phyloP scores from a whole-genome alignment of 192 early-diverging fungal genomes.

The Chytriomyces sp. region DNA sequence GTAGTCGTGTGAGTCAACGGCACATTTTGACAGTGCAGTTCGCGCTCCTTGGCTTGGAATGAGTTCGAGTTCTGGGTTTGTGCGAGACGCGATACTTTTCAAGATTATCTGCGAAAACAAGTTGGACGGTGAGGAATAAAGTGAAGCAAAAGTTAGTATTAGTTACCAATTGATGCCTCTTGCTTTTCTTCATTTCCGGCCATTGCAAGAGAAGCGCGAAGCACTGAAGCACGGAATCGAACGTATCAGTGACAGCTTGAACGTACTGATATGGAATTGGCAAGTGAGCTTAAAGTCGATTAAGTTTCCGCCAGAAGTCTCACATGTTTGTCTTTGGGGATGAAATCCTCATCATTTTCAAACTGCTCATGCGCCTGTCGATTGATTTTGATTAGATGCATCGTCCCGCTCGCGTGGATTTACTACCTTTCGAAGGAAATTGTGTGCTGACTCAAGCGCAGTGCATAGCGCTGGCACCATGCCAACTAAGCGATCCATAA shows the following conservation, averaged over 20 bases:
- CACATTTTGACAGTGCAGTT: neutral
- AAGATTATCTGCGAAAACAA: neutral
- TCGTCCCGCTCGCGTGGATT: too few relatives aligned
- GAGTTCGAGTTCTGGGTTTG: slow-evolving; percentile 18
- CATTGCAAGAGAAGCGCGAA: slow-evolving; percentile 24
- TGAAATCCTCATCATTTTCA: slow-evolving; percentile 5
- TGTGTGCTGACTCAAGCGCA: slow-evolving; percentile 12
- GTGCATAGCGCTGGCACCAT: slow-evolving; percentile 12
- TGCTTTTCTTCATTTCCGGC: slow-evolving; percentile 2
- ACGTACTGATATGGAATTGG: neutral
- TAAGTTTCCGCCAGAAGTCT: neutral
- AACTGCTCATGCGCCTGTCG: neutral
- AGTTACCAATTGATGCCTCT: neutral
- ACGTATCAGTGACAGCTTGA: neutral
- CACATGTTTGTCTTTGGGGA: neutral
- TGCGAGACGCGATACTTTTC: slow-evolving; percentile 19
- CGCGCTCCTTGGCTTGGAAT: slow-evolving; percentile 3
- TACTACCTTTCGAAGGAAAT: slow-evolving; percentile 5
- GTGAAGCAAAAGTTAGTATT: neutral
- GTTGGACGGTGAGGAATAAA: neutral
- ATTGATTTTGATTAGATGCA: neutral
- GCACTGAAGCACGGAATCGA: slow-evolving; percentile 19
- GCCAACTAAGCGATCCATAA: neutral
- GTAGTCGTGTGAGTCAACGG: slow-evolving; percentile 18
- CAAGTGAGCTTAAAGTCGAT: neutral